A percentile compares a stretch with the other conserved stretches of the same genome.
phyloP scores from a whole-genome alignment of 1,284 basidiomycete genomes.

The Pseudozyma flocculosa region DNA sequence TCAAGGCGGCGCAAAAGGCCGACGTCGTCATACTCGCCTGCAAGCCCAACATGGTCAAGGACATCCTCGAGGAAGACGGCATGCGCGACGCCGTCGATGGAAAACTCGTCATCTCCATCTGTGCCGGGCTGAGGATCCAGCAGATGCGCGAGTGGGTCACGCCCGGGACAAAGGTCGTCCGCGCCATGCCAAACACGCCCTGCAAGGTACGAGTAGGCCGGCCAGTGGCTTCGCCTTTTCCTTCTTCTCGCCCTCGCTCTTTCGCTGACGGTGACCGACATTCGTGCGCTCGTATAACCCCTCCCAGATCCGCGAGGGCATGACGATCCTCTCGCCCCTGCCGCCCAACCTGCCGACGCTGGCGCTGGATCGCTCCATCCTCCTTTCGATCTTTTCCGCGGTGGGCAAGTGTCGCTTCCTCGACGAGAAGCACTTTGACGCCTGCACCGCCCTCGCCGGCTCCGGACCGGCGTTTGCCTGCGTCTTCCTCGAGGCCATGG shows the following conservation, averaged over 20 bases:
- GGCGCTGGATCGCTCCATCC: conserved; percentile 35
- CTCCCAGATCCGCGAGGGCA: conserved; percentile 52
- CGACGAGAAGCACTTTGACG: conserved; percentile 75
- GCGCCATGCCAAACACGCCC: conserved; percentile 98
- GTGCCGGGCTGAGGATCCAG: conserved; percentile 86
- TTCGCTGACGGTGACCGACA: neutral
- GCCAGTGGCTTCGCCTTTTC: neutral
- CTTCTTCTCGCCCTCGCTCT: neutral
- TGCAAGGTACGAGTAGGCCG: conserved; percentile 76
- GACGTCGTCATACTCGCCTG: conserved; percentile 72
- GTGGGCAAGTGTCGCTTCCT: conserved; percentile 51
- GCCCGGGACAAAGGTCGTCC: conserved; percentile 77
- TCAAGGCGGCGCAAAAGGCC: conserved; percentile 70
- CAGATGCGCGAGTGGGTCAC: conserved; percentile 77
- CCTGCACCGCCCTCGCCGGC: conserved; percentile 92
- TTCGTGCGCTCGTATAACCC: too few relatives aligned
- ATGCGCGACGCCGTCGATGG: conserved; percentile 81
- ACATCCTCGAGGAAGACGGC: conserved; percentile 75
- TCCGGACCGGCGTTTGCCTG: conserved; percentile 96
- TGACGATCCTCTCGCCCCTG: conserved; percentile 54
- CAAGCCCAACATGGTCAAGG: conserved; percentile 84
- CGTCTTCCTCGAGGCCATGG: conserved; percentile 96
- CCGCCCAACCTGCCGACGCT: conserved; percentile 23
- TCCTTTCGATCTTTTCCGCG: conserved; percentile 52
- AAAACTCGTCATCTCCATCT: conserved; percentile 92